A percentile compares a stretch with the other conserved stretches of the same genome.
These are phyloP conservation scores for Aureobasidium vineae DNA, from an alignment of 2,329 filamentous ascomycete species.

Conservation along the genomic window DNA sequence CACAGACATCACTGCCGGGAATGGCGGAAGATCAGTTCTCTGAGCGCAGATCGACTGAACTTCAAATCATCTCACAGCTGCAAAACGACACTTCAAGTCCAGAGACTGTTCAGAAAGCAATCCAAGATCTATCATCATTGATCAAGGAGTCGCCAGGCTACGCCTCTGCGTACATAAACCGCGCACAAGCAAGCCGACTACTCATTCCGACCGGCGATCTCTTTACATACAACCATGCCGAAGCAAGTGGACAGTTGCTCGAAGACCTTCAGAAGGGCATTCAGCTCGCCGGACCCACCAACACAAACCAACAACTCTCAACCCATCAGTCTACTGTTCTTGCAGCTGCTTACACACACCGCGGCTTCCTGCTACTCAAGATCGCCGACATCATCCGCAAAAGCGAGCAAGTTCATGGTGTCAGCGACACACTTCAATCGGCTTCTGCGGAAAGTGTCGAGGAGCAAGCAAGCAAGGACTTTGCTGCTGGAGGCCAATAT, in stretches of 20 bases:
- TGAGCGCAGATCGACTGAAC: background rate
- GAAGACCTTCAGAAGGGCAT: slow-evolving; percentile 52
- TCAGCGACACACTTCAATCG: slow-evolving; percentile 3
- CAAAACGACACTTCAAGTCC: background rate
- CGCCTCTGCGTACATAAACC: slow-evolving; percentile 71
- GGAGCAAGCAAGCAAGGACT: slow-evolving; percentile 56
- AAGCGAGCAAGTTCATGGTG: slow-evolving; percentile 21
- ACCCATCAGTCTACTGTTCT: slow-evolving; percentile 65
- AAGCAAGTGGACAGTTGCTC: slow-evolving; percentile 33
- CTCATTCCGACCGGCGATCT: slow-evolving; percentile 33
- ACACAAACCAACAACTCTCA: slow-evolving; percentile 54
- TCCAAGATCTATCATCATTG: slow-evolving; percentile 40
- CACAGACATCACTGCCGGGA: slow-evolving; percentile 15
- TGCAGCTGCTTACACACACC: slow-evolving; percentile 69
- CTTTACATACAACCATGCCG: slow-evolving; percentile 23
- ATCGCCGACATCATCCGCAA: slow-evolving; percentile 37
- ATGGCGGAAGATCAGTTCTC: slow-evolving; percentile 21
- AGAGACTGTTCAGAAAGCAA: background rate
- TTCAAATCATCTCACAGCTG: slow-evolving; percentile 22
- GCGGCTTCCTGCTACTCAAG: slow-evolving; percentile 50
- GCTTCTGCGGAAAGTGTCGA: slow-evolving; percentile 43
- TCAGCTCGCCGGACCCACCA: slow-evolving; percentile 55
- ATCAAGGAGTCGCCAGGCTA: slow-evolving; percentile 62
- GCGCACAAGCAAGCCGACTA: slow-evolving; percentile 62
- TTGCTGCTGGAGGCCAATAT: slow-evolving; percentile 54